These are phyloP conservation scores for Pleomassaria siparia DNA, from an alignment of 2,329 filamentous ascomycete genomes.

Conservation along the genomic window DNA sequence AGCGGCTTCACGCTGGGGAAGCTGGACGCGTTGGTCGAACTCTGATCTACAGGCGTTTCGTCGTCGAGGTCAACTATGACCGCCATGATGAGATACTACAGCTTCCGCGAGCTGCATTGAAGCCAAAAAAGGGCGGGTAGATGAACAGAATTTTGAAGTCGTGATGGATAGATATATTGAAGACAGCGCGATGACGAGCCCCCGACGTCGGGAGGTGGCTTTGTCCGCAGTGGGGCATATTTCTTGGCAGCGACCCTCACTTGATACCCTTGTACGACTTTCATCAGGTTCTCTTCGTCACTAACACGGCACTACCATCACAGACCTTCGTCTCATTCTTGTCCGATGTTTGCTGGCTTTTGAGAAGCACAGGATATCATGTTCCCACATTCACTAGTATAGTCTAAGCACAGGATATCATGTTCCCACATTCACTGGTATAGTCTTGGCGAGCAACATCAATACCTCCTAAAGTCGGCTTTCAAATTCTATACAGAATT, in stretches of 20 bases:
- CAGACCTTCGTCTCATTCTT: no score
- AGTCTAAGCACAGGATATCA: no score
- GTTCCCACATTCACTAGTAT: no score
- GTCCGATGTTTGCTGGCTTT: no score
- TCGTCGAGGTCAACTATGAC: constrained; percentile 49
- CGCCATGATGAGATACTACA: constrained; percentile 41
- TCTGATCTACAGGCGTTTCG: constrained; percentile 27
- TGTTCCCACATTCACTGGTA: no score
- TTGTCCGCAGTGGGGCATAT: constrained; percentile 3
- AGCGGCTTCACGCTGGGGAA: constrained; percentile 28
- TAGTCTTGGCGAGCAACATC: no score
- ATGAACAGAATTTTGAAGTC: neutral
- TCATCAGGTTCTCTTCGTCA: no score
- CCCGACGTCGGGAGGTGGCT: neutral
- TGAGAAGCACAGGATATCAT: no score
- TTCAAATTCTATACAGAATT: no score
- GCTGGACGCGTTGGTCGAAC: constrained; percentile 20
- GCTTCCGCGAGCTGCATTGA: constrained; percentile 27
- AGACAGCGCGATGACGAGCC: neutral
- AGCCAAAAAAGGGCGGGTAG: constrained; percentile 16
- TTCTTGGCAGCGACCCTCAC: neutral
- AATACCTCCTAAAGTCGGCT: no score
- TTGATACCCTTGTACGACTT: no score
- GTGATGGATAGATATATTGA: neutral
- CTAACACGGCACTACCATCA: no score